Percentiles rank a stretch among this genome's conserved stretches.
These are phyloP conservation scores for Ganoderma leucocontextum DNA, from an alignment of 1,284 basidiomycete species.

Conservation along the genomic window DNA sequence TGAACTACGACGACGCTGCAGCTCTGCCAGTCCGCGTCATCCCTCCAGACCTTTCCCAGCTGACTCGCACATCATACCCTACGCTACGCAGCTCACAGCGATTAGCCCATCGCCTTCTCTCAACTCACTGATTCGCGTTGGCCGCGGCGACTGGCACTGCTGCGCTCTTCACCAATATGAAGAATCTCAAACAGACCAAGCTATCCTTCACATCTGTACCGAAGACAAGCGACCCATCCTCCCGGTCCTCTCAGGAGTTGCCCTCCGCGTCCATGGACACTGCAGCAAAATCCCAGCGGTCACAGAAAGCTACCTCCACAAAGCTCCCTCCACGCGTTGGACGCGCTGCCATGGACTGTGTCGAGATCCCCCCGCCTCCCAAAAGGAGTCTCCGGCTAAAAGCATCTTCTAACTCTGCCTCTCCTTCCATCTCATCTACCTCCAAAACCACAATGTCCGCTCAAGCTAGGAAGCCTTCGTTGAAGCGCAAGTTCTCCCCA, in stretches of 20 bases:
- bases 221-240: slow-evolving; percentile 8
- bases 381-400: slow-evolving; percentile 14
- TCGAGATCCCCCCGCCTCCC: slow-evolving; percentile 23
- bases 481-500: slow-evolving; percentile 37
- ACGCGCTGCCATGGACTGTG: slow-evolving; percentile 15
- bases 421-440: slow-evolving; percentile 14
- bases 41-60: not conserved
- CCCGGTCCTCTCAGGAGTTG: slow-evolving; percentile 6
- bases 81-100: not conserved
- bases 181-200: slow-evolving; percentile 28
- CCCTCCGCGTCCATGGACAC: not conserved
- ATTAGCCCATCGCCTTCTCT: not conserved
- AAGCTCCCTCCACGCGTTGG: slow-evolving; percentile 5
- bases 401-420: not conserved
- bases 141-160: not conserved
- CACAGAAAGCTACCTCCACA: slow-evolving; percentile 5
- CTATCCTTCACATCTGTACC: slow-evolving; percentile 24
- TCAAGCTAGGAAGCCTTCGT: slow-evolving; percentile 20
- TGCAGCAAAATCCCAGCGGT: slow-evolving; percentile 1
- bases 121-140: not conserved
- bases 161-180: slow-evolving; percentile 15
- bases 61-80: not conserved
- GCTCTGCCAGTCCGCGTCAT: not conserved
- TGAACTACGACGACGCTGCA: not conserved
- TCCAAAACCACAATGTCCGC: not conserved